Evolutionary conservation across 179 eudicot genomes (phyloP).

Genomic region (Silene coronaria): DNA sequence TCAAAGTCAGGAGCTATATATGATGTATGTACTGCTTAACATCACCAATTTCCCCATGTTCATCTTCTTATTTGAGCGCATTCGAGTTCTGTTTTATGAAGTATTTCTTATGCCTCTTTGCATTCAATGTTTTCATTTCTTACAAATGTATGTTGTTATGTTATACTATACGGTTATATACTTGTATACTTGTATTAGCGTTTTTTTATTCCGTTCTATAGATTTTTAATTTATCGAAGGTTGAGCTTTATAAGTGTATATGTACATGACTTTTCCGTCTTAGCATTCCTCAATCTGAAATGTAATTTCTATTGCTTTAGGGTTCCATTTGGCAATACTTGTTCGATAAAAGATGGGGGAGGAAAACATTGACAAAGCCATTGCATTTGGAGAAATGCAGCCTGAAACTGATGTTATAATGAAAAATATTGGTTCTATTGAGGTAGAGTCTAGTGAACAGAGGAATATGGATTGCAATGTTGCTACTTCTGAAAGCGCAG

Average conservation of each 20-base stretch:
- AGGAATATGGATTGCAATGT: slow-evolving; percentile 9
- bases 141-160: neutral
- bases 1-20: neutral
- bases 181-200: neutral
- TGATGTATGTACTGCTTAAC: neutral
- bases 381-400: slow-evolving; percentile 19
- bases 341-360: slow-evolving; percentile 24
- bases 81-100: neutral
- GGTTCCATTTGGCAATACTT: slow-evolving; percentile 7
- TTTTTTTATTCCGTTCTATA: neutral
- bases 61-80: neutral
- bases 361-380: slow-evolving; percentile 15
- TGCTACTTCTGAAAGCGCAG: slow-evolving; percentile 19
- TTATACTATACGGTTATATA: no score
- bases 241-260: neutral
- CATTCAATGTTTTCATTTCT: neutral
- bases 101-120: neutral
- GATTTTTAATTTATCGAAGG: neutral
- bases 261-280: neutral
- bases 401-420: slow-evolving; percentile 9
- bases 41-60: neutral
- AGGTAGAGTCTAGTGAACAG: slow-evolving; percentile 17
- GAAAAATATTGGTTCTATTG: neutral
- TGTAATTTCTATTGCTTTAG: slow-evolving; percentile 14
- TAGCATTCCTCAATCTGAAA: neutral